Base-by-base conservation (phyloP, 768 basidiomycete genomes). In the Suillus paluster region DNA sequence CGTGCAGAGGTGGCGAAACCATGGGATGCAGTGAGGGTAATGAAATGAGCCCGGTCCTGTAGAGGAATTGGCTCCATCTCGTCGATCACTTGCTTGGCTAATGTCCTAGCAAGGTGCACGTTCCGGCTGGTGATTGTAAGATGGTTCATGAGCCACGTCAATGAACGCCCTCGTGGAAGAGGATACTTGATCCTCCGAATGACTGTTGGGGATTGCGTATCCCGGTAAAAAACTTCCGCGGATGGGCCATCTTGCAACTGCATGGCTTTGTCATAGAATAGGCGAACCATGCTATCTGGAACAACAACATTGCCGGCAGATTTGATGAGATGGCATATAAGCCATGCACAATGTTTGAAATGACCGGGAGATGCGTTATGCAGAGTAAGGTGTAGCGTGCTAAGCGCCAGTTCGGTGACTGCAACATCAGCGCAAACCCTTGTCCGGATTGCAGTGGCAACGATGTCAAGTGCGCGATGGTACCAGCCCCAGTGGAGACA, bases 401-500 rank as follows among this genome's bases (percentile, higher is more conserved):
- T 81, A n/a, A 79, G 68, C 58, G 75, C 72, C 48, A 85, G 75
- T 45, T 73, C 70, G 48, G 73, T 67, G 42, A 80, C 33, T 30
- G 66, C 64, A 15, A 61, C 61, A 50, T 64, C 69, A 46, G 68
- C 60, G 4, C 66, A 63, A 60, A 70, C 64, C 60, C 64, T 67
- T 25, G 67, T 68, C 48, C 68, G 58, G 58, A 76, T 64, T 58
- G 70, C 69, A 7, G 70, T 64, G 4, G 67, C 68, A 48, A 86
- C 68, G 34, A 86, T 71, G 9, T 60, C 66, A 14, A 78, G 68
- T 2, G 84, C 84, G 42, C 79, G 74, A 30, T 67, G 59, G 54
- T 77, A 73, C 85, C 84, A 88, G 45, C 80, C 75, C 83, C 84
- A 88, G 64, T 82, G 77, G 42, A 86, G 66, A 63, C 84, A 82